Base-by-base conservation (phyloP, 371 early-diverging fungal genomes). In the Mortierella sp. region DNA sequence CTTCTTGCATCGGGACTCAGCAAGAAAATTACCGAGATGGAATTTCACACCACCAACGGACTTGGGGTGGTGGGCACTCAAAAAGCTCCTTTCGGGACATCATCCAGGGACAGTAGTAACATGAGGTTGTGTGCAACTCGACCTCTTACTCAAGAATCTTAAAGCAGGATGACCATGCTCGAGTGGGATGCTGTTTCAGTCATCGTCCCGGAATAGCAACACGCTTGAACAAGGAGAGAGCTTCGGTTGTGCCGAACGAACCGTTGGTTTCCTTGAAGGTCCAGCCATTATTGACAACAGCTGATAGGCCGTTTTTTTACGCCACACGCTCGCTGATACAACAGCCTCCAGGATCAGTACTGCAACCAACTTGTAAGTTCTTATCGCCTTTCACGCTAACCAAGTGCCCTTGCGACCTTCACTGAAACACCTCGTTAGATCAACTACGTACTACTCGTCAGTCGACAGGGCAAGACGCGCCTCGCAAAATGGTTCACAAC, bases 401-500 rank as follows among this genome's bases (percentile, higher is more conserved):
- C 28, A 5, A 40, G 43, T 40, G 43, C 43, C 43, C 43, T 40
- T 37, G 31, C 51, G n/a, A 31, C 64, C 40, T 67, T 48, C 28
- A 40, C 55, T 44, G 48, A 59, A 40, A 44, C 37, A 19, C 19
- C 59, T 75, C 3, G 10, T 43, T 88, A 95, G 94, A 92, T 95
- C 76, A 94, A 95, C 64, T 95, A 90, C 89, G 87, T 95, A 55
- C 82, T 95, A 46, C 88, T 95, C 9, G 92, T 94, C 57, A 93
- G 93, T 77, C 89, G 93, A 71, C 93, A 94, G 88, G 97, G 97
- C 79, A 98, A 98, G 90, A 94, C 98, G 37, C 95, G 99, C 21
- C 92, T 98, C 71, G 95, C 96, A 72, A 98, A 98, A 89, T 99
- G 99, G 99, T 99, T 97, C 89, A 91, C 93, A 10, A 96, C 98